Evolutionary conservation across 352 stramenopile genomes (phyloP).

Genomic region (Phytophthora lateralis): DNA sequence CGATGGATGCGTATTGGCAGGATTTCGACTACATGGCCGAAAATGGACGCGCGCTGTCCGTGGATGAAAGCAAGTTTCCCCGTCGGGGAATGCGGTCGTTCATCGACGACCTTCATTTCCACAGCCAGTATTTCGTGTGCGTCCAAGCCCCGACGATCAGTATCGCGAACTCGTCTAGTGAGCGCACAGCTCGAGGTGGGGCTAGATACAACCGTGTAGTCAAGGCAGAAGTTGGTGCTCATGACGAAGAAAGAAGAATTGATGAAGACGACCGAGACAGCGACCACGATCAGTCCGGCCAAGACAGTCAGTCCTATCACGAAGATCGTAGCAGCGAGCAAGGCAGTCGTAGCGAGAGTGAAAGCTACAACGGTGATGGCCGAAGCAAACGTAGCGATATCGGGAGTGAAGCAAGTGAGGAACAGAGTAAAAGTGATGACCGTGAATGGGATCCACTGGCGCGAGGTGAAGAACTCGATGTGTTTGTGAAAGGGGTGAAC

Average conservation of each 20-base stretch:
- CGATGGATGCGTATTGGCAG: conserved; percentile 84
- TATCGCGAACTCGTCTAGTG: conserved; percentile 21
- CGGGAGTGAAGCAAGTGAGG: neutral
- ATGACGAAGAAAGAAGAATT: neutral
- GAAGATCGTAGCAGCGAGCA: neutral
- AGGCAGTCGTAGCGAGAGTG: neutral
- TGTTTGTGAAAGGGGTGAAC: conserved; percentile 81
- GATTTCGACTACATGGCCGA: conserved; percentile 60
- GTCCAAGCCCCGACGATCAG: conserved; percentile 73
- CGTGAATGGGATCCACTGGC: conserved; percentile 37
- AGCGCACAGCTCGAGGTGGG: neutral
- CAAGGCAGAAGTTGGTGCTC: neutral
- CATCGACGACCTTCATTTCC: conserved; percentile 81
- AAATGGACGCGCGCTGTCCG: conserved; percentile 50
- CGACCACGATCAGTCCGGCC: neutral
- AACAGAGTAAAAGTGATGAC: neutral
- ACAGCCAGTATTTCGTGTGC: conserved; percentile 79
- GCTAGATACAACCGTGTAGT: conserved; percentile 13
- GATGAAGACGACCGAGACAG: neutral
- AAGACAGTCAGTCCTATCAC: neutral
- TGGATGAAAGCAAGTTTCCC: conserved; percentile 65
- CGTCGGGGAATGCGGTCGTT: conserved; percentile 48
- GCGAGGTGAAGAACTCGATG: conserved; percentile 50
- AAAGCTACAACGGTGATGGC: conserved; percentile 6
- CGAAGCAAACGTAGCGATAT: neutral